Evolutionary conservation across 169 alveolate species (phyloP).

Genomic region (Miamiensis avidus): DNA sequence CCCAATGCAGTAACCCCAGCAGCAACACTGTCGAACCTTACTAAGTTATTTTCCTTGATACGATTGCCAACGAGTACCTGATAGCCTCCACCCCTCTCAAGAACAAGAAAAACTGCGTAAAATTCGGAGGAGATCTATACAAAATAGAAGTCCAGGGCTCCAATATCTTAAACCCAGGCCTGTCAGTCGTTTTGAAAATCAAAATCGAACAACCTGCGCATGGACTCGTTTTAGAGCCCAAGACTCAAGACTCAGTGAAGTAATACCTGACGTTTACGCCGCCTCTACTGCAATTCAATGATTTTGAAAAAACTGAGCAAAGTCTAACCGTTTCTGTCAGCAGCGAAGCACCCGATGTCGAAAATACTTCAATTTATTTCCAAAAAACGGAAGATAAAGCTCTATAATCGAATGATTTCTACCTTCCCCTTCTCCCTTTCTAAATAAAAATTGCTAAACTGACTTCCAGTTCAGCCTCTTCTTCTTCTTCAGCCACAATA

Average conservation of each 20-base stretch:
- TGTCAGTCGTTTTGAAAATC: neutral
- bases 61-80: neutral
- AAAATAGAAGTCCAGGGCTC: neutral
- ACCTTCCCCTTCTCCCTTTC: conserved; percentile 3
- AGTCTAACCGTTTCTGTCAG: neutral
- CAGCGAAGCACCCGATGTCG: neutral
- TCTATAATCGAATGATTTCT: no score
- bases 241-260: neutral
- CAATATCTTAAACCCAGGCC: conserved; percentile 5
- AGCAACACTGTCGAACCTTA: neutral
- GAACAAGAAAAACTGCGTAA: neutral
- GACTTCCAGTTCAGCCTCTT: neutral
- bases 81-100: neutral
- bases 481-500: neutral
- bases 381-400: conserved; percentile 5
- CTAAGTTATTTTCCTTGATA: neutral
- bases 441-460: neutral
- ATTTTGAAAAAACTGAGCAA: neutral
- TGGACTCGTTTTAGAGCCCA: neutral
- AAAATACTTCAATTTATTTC: neutral
- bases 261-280: neutral
- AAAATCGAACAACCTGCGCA: conserved; percentile 1
- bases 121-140: neutral
- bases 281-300: neutral
- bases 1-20: neutral